These are phyloP conservation scores for Phaeosphaeriaceae sp. DNA, from an alignment of 2,329 filamentous ascomycete species.

Conservation along the genomic window DNA sequence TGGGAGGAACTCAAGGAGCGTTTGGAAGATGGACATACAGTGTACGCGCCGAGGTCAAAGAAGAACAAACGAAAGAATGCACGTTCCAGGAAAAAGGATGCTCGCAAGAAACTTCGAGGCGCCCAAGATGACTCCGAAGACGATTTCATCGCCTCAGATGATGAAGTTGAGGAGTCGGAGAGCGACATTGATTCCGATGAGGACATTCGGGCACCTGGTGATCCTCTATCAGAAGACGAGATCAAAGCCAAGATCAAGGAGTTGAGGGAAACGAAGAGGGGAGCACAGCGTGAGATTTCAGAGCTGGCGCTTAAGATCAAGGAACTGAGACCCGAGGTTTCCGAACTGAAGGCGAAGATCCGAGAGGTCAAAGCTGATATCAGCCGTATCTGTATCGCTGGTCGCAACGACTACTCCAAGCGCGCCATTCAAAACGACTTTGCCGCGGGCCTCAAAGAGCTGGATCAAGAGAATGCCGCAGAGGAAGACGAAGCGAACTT, in stretches of 20 bases:
- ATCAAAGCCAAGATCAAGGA: constrained; percentile 56
- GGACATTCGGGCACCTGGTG: constrained; percentile 25
- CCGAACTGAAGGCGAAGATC: constrained; percentile 36
- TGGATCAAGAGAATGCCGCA: constrained; percentile 64
- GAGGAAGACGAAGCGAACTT: constrained; percentile 65
- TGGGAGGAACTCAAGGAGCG: constrained; percentile 55
- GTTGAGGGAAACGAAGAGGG: constrained; percentile 54
- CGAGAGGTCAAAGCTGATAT: constrained; percentile 44
- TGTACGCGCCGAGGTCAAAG: constrained; percentile 48
- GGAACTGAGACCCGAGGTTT: constrained; percentile 37
- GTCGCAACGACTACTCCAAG: constrained; percentile 65
- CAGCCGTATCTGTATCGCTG: constrained; percentile 58
- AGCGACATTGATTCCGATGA: constrained; percentile 32
- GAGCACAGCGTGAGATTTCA: constrained; percentile 41
- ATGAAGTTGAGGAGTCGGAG: constrained; percentile 32
- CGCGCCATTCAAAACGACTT: constrained; percentile 66
- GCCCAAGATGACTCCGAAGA: constrained; percentile 21
- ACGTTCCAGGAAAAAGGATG: constrained; percentile 2
- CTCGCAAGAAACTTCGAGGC: constrained; percentile 27
- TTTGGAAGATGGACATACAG: constrained; percentile 51
- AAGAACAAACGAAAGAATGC: constrained; percentile 53
- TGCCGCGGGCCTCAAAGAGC: constrained; percentile 65
- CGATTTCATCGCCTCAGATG: constrained; percentile 24
- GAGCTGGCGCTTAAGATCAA: constrained; percentile 41
- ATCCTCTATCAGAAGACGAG: constrained; percentile 51